phyloP scores from a whole-genome alignment of 306 rosid species.

The Cotoneaster glaucophyllus region DNA sequence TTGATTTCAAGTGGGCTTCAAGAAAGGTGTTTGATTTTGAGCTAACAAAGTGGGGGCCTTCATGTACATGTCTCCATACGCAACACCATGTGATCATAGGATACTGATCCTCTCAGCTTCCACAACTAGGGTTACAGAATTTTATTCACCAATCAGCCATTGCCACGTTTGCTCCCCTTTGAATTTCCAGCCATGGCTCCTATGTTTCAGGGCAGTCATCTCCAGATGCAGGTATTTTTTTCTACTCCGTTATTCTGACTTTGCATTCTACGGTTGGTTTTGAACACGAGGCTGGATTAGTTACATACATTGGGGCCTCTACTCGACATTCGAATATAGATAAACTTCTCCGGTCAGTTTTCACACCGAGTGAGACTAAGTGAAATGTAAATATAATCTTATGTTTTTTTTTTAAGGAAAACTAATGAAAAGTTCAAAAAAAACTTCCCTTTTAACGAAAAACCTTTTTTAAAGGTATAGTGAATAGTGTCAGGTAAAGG shows the following conservation, averaged over 20 bases:
- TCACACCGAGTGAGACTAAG: background rate
- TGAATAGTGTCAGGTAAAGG: too few species aligned
- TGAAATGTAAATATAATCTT: too few species aligned
- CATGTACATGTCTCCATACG: conserved; percentile 61
- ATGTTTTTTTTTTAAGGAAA: too few species aligned
- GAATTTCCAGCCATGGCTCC: background rate
- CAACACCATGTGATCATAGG: conserved; percentile 73
- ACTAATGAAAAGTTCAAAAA: too few species aligned
- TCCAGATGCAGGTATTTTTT: background rate
- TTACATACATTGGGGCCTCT: background rate
- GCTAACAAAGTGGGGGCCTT: conserved; percentile 89
- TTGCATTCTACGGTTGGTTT: background rate
- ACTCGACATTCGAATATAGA: background rate
- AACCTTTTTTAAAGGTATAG: too few species aligned
- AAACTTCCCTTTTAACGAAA: too few species aligned
- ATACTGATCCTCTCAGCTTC: conserved; percentile 24
- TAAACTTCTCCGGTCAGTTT: background rate
- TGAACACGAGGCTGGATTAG: background rate
- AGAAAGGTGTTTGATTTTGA: conserved; percentile 59
- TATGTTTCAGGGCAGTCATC: background rate
- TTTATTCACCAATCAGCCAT: conserved; percentile 22
- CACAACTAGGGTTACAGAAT: background rate
- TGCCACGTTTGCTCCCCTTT: conserved; percentile 19
- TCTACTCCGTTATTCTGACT: background rate
- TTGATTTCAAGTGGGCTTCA: conserved; percentile 59